Evolutionary conservation across 2,329 filamentous ascomycete genomes (phyloP).

Genomic region (Plectosphaerella cucumerina): DNA sequence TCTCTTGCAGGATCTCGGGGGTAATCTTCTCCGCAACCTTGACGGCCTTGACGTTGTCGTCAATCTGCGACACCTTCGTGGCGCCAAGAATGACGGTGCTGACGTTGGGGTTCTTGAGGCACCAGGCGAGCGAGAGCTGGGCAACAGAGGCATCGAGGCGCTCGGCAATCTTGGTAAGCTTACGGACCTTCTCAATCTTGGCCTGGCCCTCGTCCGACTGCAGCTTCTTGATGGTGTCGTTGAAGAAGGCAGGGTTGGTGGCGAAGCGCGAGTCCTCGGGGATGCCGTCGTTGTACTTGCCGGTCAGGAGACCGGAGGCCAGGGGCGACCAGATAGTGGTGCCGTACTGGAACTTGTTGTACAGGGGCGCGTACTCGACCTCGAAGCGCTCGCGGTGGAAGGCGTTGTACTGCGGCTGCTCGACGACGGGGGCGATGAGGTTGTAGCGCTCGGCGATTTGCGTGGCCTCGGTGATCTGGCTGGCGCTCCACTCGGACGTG

Average conservation of each 20-base stretch:
- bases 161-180: constrained; percentile 17
- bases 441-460: constrained; percentile 54
- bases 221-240: constrained; percentile 48
- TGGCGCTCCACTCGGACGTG: constrained; percentile 65
- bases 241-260: constrained; percentile 53
- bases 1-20: neutral
- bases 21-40: constrained; percentile 1
- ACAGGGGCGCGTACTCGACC: constrained; percentile 59
- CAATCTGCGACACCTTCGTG: constrained; percentile 20
- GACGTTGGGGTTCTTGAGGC: constrained; percentile 20
- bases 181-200: constrained; percentile 21
- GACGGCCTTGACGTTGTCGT: constrained; percentile 2
- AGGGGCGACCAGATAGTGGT: constrained; percentile 60
- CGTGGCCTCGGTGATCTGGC: constrained; percentile 62
- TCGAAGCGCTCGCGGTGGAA: constrained; percentile 59
- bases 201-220: constrained; percentile 26
- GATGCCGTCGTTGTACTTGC: constrained; percentile 60
- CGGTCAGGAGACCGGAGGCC: constrained; percentile 53
- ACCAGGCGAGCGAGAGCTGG: constrained; percentile 20
- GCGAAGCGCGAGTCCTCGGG: constrained; percentile 55
- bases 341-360: constrained; percentile 53
- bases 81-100: constrained; percentile 23
- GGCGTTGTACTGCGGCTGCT: constrained; percentile 67
- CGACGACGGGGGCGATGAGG: constrained; percentile 59
- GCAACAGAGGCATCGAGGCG: constrained; percentile 17